Percentiles rank a stretch among this genome's conserved stretches.
Conservation (phyloP, 2,329 filamentous ascomycete genomes). For the Seiridium cupressi region DNA sequence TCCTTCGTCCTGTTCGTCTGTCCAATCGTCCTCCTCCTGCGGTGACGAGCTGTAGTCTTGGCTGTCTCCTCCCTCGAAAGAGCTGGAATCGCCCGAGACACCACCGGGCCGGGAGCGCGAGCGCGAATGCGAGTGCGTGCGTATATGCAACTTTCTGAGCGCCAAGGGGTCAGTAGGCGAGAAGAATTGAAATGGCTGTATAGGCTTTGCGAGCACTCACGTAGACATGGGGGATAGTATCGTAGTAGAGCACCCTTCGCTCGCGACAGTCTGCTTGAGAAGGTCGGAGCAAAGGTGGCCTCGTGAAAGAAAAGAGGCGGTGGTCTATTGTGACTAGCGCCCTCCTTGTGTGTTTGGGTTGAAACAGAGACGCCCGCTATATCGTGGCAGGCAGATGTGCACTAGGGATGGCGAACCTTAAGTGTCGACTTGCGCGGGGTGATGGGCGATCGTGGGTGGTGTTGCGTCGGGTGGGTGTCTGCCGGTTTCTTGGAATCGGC, state of each 20-base stretch:
- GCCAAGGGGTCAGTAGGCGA: background rate
- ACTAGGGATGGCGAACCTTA: constrained; percentile 1
- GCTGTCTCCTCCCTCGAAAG: constrained; percentile 35
- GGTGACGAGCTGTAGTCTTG: constrained; percentile 21
- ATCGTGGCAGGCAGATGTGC: constrained; percentile 8
- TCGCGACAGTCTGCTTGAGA: constrained; percentile 44
- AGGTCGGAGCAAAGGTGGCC: constrained; percentile 42
- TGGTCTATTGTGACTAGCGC: constrained; percentile 11
- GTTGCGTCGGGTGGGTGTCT: background rate
- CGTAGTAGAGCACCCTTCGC: constrained; percentile 37
- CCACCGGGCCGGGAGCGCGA: background rate
- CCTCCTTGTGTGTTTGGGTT: constrained; percentile 11
- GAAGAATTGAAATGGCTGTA: background rate
- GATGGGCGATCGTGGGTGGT: background rate
- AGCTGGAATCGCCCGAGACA: constrained; percentile 21
- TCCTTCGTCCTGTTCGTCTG: constrained; percentile 33
- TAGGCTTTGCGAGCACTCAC: background rate
- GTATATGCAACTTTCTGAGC: background rate
- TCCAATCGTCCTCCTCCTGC: constrained; percentile 18
- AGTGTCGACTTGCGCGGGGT: constrained; percentile 2
- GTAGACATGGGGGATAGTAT: constrained; percentile 24
- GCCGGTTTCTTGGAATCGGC: background rate
- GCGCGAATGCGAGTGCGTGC: background rate
- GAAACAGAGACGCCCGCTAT: constrained; percentile 11
- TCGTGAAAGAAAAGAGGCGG: constrained; percentile 9